A percentile compares a stretch with the other conserved stretches of the same genome.
Conservation (phyloP, 2,329 filamentous ascomycete species). For the Cordyceps pruinosa region DNA sequence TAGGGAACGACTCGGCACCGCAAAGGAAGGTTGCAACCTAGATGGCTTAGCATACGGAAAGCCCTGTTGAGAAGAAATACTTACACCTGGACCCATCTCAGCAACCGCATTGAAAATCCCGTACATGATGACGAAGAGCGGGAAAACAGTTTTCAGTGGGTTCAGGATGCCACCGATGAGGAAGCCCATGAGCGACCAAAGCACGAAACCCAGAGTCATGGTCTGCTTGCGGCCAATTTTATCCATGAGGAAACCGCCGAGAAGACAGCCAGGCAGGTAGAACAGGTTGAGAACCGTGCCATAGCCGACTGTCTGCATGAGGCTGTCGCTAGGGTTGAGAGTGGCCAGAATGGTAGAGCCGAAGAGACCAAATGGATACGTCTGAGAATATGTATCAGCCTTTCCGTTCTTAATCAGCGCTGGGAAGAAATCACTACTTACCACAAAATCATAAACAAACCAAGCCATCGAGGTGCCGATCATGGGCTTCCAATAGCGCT, state of each 20-base stretch:
- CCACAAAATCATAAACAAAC: slow-evolving; percentile 35
- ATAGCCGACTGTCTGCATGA: slow-evolving; percentile 19
- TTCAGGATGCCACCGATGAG: slow-evolving; percentile 43
- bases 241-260: slow-evolving; percentile 34
- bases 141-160: slow-evolving; percentile 37
- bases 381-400: slow-evolving; percentile 9
- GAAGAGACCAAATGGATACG: slow-evolving; percentile 21
- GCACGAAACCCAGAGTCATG: slow-evolving; percentile 19
- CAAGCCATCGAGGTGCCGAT: slow-evolving; percentile 44
- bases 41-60: slow-evolving; percentile 18
- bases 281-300: slow-evolving; percentile 20
- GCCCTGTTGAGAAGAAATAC: slow-evolving; percentile 24
- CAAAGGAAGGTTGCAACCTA: slow-evolving; percentile 35
- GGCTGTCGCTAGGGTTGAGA: slow-evolving; percentile 16
- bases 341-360: slow-evolving; percentile 20
- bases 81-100: slow-evolving; percentile 32
- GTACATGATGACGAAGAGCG: slow-evolving; percentile 45
- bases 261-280: slow-evolving; percentile 21
- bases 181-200: slow-evolving; percentile 35
- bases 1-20: slow-evolving; percentile 43
- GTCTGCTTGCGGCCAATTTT: slow-evolving; percentile 28
- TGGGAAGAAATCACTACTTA: not conserved
- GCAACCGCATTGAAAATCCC: slow-evolving; percentile 36
- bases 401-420: not conserved
- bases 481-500: slow-evolving; percentile 38